Base-by-base conservation (phyloP, 2,329 filamentous ascomycete species). In the Claviceps arundinis region DNA sequence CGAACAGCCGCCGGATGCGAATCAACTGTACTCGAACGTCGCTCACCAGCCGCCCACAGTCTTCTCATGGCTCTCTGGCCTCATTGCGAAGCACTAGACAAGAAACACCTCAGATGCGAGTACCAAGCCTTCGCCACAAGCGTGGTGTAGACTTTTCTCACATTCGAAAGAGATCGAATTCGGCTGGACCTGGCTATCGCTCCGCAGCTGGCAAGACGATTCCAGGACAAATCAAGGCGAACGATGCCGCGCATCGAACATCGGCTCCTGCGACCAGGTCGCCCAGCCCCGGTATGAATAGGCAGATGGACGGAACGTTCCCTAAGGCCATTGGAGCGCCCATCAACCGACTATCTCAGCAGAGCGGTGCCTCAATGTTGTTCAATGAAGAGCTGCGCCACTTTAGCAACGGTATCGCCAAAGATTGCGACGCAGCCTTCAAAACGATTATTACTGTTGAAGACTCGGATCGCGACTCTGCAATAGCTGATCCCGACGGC, bases 341-440 rank as follows among this genome's bases (percentile, higher is more conserved):
- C 14, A 53, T 49, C 2, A 49, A 30, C 8, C 52, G 52, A 26
- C 24, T 41, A 37, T 19, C 50, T 14, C 45, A 45, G 44, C 52
- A 61, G 56, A 56, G 34, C 61, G 57, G 63, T 60, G 45, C 48
- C 6, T 66, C 67, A n/a, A 54, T 65, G 48, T 59, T 70, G 42
- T 68, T 76, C 59, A 83, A 80, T 59, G 88, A 89, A 54, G 90
- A 95, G 63, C 78, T 93, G 51, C 78, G 88, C 6, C 84, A 91
- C 59, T 85, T 94, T 53, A 95, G 89, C 59, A 81, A 80, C 60
- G 89, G 89, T 60, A 82, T 96, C 55, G 88, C 89, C 48, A 88
- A 89, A 66, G 87, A 93, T 54, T 94, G 90, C 62, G 90, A 97
- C 62, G 87, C 93, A 61, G 90, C 90, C 1, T 96, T 97, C 71